Conservation (phyloP, 176 grass and related monocot genomes). For the Triticum turgidum region DNA sequence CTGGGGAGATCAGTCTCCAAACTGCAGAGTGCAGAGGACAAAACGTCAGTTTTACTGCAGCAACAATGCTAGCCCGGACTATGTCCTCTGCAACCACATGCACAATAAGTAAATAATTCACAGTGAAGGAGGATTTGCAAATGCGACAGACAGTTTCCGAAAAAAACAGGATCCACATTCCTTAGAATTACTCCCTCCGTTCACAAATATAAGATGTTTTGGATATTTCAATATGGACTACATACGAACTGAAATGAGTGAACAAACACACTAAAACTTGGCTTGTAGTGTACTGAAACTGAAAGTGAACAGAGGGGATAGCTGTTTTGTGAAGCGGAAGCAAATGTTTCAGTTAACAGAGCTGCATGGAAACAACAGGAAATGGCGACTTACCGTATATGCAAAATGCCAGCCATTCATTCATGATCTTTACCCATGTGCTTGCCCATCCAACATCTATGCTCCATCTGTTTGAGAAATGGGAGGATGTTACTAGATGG, state of each 20-base stretch:
- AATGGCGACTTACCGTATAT: constrained; percentile 62
- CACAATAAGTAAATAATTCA: background rate
- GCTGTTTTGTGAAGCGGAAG: background rate
- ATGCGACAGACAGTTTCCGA: background rate
- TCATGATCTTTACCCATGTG: constrained; percentile 89
- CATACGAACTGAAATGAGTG: too few relatives aligned
- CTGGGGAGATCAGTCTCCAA: constrained; percentile 72
- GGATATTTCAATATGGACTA: too few relatives aligned
- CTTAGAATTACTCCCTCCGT: background rate
- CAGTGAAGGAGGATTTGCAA: background rate
- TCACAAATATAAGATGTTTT: too few relatives aligned
- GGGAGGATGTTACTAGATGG: background rate
- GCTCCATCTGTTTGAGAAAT: constrained; percentile 68
- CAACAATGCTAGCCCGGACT: background rate
- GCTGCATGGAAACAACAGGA: background rate
- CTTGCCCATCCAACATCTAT: constrained; percentile 93
- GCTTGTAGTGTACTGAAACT: too few relatives aligned
- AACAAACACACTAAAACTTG: too few relatives aligned
- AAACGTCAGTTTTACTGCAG: background rate
- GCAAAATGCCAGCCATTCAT: constrained; percentile 78
- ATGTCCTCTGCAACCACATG: background rate
- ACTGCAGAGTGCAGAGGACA: constrained; percentile 53
- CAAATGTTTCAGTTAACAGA: background rate
- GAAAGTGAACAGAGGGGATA: too few relatives aligned
- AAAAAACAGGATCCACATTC: background rate